Percentiles rank a stretch among this genome's conserved stretches.
phyloP scores from a whole-genome alignment of 2,329 filamentous ascomycete genomes.

The Epichloe scottii region DNA sequence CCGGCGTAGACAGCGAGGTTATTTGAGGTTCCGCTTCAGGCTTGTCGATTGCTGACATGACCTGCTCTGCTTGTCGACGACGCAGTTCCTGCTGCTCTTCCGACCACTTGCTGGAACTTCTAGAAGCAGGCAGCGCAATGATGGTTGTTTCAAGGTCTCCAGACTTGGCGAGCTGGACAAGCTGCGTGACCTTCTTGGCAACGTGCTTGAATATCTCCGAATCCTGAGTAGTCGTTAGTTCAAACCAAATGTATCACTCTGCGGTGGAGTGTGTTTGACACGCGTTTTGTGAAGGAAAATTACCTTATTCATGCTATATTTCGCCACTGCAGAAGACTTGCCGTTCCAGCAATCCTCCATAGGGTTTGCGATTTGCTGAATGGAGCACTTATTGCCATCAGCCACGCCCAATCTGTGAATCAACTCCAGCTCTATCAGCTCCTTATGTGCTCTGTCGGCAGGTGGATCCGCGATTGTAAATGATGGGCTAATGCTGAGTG shows the following conservation, averaged over 20 bases:
- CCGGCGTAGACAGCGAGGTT: slow-evolving; percentile 12
- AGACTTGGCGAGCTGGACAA: slow-evolving; percentile 31
- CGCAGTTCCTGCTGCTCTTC: slow-evolving; percentile 30
- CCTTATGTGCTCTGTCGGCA: slow-evolving; percentile 27
- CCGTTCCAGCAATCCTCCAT: slow-evolving; percentile 34
- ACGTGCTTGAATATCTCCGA: slow-evolving; percentile 30
- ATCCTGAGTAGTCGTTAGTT: slow-evolving; percentile 22
- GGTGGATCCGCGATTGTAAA: slow-evolving; percentile 38
- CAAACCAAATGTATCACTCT: neutral
- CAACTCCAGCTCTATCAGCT: slow-evolving; percentile 30
- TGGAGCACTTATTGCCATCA: slow-evolving; percentile 23
- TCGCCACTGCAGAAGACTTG: slow-evolving; percentile 15
- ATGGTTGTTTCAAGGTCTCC: slow-evolving; percentile 44
- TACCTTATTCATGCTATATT: neutral
- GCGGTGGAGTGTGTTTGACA: too few species aligned
- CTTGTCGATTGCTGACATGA: slow-evolving; percentile 27
- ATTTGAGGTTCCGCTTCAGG: slow-evolving; percentile 12
- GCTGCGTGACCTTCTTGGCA: slow-evolving; percentile 29
- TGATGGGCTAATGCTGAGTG: slow-evolving; percentile 24
- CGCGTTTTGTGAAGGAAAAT: neutral
- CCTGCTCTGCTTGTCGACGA: slow-evolving; percentile 35
- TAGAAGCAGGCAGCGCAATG: slow-evolving; percentile 39
- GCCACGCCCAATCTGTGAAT: slow-evolving; percentile 23
- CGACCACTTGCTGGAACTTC: slow-evolving; percentile 28
- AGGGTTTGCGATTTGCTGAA: slow-evolving; percentile 29